Base-by-base conservation (phyloP, 108 stramenopile genomes). In the Phaeodactylum tricornutum region DNA sequence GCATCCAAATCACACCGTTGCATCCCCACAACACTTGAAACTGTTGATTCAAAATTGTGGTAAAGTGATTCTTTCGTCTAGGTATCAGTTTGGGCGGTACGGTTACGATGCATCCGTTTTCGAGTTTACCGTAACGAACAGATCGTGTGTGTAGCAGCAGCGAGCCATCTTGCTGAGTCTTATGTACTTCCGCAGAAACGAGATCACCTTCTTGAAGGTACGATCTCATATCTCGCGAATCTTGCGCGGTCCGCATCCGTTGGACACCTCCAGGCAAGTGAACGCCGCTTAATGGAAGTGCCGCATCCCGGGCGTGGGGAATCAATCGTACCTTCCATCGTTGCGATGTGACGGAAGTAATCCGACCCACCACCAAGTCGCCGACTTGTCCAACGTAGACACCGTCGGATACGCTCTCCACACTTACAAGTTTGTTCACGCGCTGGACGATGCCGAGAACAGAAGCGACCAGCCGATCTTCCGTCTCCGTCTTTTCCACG, bases 301-400 rank as follows among this genome's bases (percentile, higher is more conserved):
- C 62, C 21, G 91, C 96, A 25, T 74, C 72, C 33, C 64, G 52
- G 21, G 39, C 47, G 29, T 62, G 53, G n/a, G 64, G 36, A 8
- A 61, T 26, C 21, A 75, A 53, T 25, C 53, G 22, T 14, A 97
- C 94, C 30, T 76, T 88, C 98, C 98, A 98, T 6, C 88, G 73
- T 15, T 84, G 74, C 5, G 81, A 58, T 16, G 66, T 79, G 3
- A 99, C 93, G 24, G 81, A 77, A 16, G 69, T 50, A 22, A 99
- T 73, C n/a, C 93, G 66, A 4, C 98, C 98, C 1, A 99, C 81
- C n/a, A 99, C 82, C 15, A 97, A 56, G 71, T 99, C 98, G 0
- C 98, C 98, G 8, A 95, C 92, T 41, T 96, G 85, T 15, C 92
- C 96, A 31, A 55, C 48, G 53, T 93, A 90, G 19, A 70, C 43